phyloP scores from a whole-genome alignment of 495 filamentous ascomycete genomes.

The Aspergillus asperescens region DNA sequence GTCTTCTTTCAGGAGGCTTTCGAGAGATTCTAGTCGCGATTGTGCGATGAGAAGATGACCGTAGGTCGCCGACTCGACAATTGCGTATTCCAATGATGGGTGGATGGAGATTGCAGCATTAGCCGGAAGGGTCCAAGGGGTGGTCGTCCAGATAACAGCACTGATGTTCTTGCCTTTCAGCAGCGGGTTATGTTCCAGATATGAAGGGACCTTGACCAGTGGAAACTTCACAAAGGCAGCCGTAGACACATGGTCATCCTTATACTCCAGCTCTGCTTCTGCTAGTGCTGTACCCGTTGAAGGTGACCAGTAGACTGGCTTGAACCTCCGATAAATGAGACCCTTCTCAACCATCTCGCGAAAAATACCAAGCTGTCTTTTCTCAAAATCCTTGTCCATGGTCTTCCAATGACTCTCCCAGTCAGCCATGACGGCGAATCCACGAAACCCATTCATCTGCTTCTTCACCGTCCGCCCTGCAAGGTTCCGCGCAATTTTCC shows the following conservation, averaged over 20 bases:
- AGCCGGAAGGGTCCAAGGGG: conserved; percentile 93
- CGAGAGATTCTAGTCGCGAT: conserved; percentile 54
- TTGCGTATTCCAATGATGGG: conserved; percentile 62
- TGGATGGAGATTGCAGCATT: conserved; percentile 84
- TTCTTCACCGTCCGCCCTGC: conserved; percentile 67
- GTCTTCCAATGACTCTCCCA: conserved; percentile 92
- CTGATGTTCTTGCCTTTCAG: conserved; percentile 43
- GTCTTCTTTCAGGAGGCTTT: conserved; percentile 37
- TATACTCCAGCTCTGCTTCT: conserved; percentile 94
- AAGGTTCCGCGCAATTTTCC: conserved; percentile 66
- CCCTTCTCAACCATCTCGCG: conserved; percentile 77
- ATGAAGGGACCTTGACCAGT: conserved; percentile 48
- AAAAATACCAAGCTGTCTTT: conserved; percentile 80
- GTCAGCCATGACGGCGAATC: conserved; percentile 88
- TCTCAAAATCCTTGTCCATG: conserved; percentile 84
- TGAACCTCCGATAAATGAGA: conserved; percentile 79
- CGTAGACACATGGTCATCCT: conserved; percentile 72
- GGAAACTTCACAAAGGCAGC: conserved; percentile 81
- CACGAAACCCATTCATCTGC: conserved; percentile 77
- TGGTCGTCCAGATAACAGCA: conserved; percentile 94
- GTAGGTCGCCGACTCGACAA: conserved; percentile 52
- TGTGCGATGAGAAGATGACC: conserved; percentile 63
- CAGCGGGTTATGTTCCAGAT: conserved; percentile 36
- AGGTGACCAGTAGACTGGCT: conserved; percentile 96
- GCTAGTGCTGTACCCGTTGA: conserved; percentile 86